Conservation (phyloP, 768 basidiomycete genomes). For the Lactarius hengduanensis region DNA sequence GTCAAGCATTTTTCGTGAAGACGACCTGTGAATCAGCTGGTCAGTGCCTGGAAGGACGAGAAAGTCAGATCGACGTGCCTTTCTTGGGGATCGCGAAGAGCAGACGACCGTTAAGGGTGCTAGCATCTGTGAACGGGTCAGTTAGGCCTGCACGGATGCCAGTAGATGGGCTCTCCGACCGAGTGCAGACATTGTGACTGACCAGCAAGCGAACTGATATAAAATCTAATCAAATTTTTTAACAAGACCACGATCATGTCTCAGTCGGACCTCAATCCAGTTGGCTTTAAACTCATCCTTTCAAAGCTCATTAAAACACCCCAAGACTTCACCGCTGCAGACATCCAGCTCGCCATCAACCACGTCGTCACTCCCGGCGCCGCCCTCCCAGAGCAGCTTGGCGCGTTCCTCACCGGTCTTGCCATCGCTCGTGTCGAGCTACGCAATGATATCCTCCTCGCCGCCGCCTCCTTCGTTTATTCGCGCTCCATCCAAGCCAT, state of each 20-base stretch:
- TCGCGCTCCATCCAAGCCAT: constrained; percentile 62
- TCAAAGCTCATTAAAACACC: constrained; percentile 78
- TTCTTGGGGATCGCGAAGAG: constrained; percentile 98
- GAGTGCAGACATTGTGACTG: constrained; percentile 3
- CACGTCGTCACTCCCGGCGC: constrained; percentile 68
- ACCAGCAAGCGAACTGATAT: background rate
- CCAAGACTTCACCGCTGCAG: constrained; percentile 74
- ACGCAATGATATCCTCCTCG: constrained; percentile 71
- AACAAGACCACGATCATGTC: background rate
- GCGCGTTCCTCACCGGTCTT: constrained; percentile 85
- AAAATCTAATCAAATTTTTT: background rate
- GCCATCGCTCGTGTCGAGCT: constrained; percentile 78
- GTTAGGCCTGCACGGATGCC: background rate
- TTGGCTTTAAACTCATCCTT: constrained; percentile 74
- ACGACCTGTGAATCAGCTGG: constrained; percentile 52
- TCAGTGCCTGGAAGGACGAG: background rate
- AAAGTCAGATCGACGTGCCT: constrained; percentile 46
- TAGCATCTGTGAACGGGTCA: constrained; percentile 49
- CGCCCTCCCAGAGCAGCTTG: constrained; percentile 72
- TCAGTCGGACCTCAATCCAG: constrained; percentile 32
- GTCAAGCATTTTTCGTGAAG: constrained; percentile 89
- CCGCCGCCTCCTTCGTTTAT: constrained; percentile 73
- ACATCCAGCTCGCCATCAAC: constrained; percentile 70
- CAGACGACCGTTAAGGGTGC: constrained; percentile 77
- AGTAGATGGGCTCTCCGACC: constrained; percentile 2